Conservation (phyloP, 2,329 filamentous ascomycete genomes). For the Ambrosiella beaveri region DNA sequence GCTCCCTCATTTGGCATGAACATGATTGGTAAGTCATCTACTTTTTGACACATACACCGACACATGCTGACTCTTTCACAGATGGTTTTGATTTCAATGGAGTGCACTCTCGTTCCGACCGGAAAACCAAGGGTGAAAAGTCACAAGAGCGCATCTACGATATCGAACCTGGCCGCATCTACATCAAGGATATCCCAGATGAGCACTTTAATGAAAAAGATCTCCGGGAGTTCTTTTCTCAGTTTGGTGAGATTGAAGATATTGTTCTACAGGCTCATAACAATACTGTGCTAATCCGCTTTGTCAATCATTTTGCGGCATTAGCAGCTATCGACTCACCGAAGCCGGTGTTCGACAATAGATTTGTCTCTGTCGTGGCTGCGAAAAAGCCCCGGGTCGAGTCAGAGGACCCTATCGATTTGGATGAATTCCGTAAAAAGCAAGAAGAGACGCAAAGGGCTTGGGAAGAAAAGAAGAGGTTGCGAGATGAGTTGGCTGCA, state of each 20-base stretch:
- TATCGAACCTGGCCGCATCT: constrained; percentile 46
- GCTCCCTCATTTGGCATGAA: constrained; percentile 1
- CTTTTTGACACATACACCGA: background rate
- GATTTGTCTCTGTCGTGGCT: constrained; percentile 55
- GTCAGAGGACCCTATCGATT: constrained; percentile 37
- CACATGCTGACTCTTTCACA: background rate
- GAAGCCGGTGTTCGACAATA: constrained; percentile 67
- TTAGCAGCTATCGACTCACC: constrained; percentile 57
- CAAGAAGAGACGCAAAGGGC: constrained; percentile 57
- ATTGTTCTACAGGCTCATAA: constrained; percentile 50
- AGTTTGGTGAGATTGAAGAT: constrained; percentile 50
- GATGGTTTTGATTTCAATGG: background rate
- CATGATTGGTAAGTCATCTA: constrained; percentile 6
- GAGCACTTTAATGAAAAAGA: constrained; percentile 48
- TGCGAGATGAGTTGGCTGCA: constrained; percentile 44
- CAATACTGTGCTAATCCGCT: constrained; percentile 53
- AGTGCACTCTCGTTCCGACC: constrained; percentile 15
- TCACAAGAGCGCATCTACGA: constrained; percentile 35
- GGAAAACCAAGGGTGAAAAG: constrained; percentile 21
- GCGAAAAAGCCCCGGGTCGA: constrained; percentile 4
- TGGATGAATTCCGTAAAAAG: constrained; percentile 48
- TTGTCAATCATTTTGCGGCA: constrained; percentile 45
- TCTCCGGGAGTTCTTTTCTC: constrained; percentile 50
- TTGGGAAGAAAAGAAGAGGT: constrained; percentile 47
- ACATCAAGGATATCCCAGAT: constrained; percentile 62